Percentiles rank a stretch among this genome's conserved stretches.
phyloP scores from a whole-genome alignment of 345 rosid species.

The Rhizophora apiculata region DNA sequence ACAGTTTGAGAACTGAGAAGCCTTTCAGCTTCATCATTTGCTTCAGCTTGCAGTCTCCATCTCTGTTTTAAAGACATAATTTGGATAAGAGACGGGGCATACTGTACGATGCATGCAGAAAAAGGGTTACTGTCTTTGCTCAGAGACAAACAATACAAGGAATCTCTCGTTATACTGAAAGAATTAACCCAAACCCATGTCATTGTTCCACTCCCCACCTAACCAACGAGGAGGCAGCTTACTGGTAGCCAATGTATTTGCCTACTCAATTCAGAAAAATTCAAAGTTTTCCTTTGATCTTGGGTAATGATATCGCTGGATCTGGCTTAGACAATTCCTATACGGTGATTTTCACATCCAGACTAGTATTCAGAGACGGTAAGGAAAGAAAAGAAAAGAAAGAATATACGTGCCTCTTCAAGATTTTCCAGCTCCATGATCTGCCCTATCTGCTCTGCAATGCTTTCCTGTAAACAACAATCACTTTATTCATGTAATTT shows the following conservation, averaged over 20 bases:
- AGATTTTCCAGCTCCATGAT: slow-evolving; percentile 95
- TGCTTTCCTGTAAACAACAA: slow-evolving; percentile 55
- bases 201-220: too few relatives aligned
- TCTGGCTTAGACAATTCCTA: not conserved
- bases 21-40: slow-evolving; percentile 92
- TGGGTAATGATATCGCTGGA: not conserved
- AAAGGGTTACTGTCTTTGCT: too few relatives aligned
- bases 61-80: slow-evolving; percentile 38
- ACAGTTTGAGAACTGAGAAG: slow-evolving; percentile 65
- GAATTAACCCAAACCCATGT: too few relatives aligned
- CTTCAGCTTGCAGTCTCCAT: slow-evolving; percentile 92
- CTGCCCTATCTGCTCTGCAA: slow-evolving; percentile 78
- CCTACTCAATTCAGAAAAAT: not conserved
- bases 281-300: not conserved
- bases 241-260: not conserved
- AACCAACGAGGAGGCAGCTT: too few relatives aligned
- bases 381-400: not conserved
- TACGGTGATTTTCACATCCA: not conserved
- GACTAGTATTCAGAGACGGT: not conserved
- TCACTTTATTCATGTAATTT: slow-evolving; percentile 9
- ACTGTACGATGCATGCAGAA: not conserved
- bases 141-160: too few relatives aligned
- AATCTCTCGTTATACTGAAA: too few relatives aligned
- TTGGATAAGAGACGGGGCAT: not conserved
- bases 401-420: slow-evolving; percentile 63